Evolutionary conservation across 2,329 filamentous ascomycete species (phyloP), one percentile per base, ranked within the genome.

Genomic region (Grosmannia serpens): DNA sequence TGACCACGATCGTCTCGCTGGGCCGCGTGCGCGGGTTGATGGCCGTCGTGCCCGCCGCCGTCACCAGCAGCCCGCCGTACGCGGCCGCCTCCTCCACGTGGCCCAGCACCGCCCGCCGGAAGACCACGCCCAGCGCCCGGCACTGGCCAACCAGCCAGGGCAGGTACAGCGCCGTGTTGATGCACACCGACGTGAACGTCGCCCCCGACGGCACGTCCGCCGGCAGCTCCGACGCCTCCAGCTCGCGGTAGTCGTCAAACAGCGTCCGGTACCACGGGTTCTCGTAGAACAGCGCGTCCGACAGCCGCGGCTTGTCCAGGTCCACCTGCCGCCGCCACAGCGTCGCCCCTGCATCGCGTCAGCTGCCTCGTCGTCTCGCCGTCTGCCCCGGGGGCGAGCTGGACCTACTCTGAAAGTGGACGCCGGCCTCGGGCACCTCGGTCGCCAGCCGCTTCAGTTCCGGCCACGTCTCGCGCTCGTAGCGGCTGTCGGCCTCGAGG

Each of bases 111-210:
- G 74, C 82, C 24, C 89, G 81, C 65, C 82, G 80, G 66, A 92
- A 75, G 1, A 83, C 75, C 8, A 88, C 87, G 31, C 89, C 88
- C 59, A 84, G 82, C 65, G 83, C 84, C 31, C 88, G 77, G 69
- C 89, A 95, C 73, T 94, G 86, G 0, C 88, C 87, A 0, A 88
- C 76, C 0, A 97, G 84, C 83, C 88, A 96, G 4, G 89, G 84
- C 2, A 96, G 82, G 72, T 96, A 97, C 59, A 96, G 73, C 49
- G 88, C 83, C 0, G 89, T 89, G 73, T 97, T 96, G 70, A 96
- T 92, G 73, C 91, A 96, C 47, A 96, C 85, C 1, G 88, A 92
- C 9, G 83, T 89, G 70, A 94, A 96, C 58, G 80, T 77, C 55
- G 83, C 88, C 27, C 84, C 91, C 13, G 86, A 87, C 61, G 90